Evolutionary conservation across 2,329 filamentous ascomycete genomes (phyloP), one percentile per base, ranked within the genome.

Genomic region (Colletotrichum cuscutae): DNA sequence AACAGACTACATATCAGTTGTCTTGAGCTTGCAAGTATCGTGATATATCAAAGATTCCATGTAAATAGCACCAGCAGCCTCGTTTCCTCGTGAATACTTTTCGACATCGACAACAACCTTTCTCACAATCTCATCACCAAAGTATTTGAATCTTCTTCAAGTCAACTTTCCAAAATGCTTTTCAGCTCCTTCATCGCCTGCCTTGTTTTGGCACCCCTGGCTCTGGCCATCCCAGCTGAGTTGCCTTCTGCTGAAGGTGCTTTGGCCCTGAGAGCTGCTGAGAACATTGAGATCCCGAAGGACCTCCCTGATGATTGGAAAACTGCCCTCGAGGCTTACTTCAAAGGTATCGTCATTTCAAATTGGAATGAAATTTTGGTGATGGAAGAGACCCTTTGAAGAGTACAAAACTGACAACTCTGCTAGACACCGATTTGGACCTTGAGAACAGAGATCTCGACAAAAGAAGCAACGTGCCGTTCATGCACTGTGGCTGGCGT

Each of bases 231-330:
- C 13, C 65, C 65, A 24, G 42, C 65, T 56, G 65, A 67, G 13
- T 19, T 61, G 12, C 8, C 56, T 4, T 19, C 65, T 19, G 30
- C 32, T 1, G 65, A 61, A 35, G 37, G 37, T 42, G 32, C 65
- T n/a, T 37, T 67, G 37, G 28, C 4, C 11, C 26, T 53, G 0
- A 67, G 42, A 26, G 65, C 65, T 26, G 8, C 37, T 22, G 37
- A 61, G 8, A 37, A 67, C 15, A 42, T 61, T 6, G 65, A 67
- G 42, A 26, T 67, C n/a, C 65, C 65, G 9, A 52, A 37, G 9
- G 35, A 67, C 24, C 65, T 67, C 26, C 65, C 56, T 15, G 65
- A 67, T n/a, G 65, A 67, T 42, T 61, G 56, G 56, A 53, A 67
- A 15, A 61, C 37, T 37, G 65, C 22, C 1, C n/a, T 67, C 19